A percentile compares a stretch with the other conserved stretches of the same genome.
Evolutionary conservation across 805 yeast species (phyloP).

Genomic region (Priceomyces haplophilus): DNA sequence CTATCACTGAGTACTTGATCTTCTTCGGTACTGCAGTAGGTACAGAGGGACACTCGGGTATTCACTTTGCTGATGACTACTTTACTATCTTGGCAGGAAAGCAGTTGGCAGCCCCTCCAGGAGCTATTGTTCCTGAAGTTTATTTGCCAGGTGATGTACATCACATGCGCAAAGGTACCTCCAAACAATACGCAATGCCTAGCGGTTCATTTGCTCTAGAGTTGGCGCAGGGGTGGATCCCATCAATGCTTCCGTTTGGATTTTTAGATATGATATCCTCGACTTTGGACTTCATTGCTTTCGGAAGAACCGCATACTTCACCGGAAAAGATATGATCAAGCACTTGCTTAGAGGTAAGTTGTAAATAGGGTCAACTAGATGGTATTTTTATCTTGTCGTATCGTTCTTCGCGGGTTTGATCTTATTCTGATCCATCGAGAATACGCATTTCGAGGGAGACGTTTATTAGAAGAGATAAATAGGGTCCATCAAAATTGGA

Average conservation of each 20-base stretch:
- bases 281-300: constrained; percentile 73
- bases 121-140: constrained; percentile 61
- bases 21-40: constrained; percentile 92
- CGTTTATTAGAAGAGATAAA: no score
- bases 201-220: constrained; percentile 84
- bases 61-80: constrained; percentile 96
- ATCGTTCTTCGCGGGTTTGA: no score
- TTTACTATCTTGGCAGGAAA: constrained; percentile 84
- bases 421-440: no score
- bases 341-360: constrained; percentile 68
- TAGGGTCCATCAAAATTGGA: no score
- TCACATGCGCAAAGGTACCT: constrained; percentile 66
- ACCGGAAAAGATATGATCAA: constrained; percentile 78
- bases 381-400: no score
- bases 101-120: constrained; percentile 69
- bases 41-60: constrained; percentile 94
- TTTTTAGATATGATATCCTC: constrained; percentile 74
- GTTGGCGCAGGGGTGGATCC: constrained; percentile 98
- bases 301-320: constrained; percentile 63
- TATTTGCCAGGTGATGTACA: constrained; percentile 87
- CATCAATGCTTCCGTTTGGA: constrained; percentile 97
- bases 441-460: no score
- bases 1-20: constrained; percentile 87
- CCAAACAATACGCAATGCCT: constrained; percentile 86
- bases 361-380: constrained; percentile 33